Base-by-base conservation (phyloP, 805 yeast genomes). In the Candida endomychidarum region DNA sequence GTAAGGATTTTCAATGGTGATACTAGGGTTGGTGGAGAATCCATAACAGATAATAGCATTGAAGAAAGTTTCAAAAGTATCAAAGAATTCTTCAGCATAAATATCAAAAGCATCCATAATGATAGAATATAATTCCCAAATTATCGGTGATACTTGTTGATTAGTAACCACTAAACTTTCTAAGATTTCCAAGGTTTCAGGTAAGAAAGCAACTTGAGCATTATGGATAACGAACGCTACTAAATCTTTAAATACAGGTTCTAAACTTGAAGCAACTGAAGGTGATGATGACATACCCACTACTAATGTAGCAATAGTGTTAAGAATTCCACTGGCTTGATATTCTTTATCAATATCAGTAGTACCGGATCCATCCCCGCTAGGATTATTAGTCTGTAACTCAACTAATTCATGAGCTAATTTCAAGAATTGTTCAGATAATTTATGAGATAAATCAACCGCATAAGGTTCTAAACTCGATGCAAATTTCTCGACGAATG, bases 361-460 rank as follows among this genome's bases (percentile, higher is more conserved):
- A 24, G 47, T 52, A 26, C 42, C 40, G 28, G 41, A 30, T 21
- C 44, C 54, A 3, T 45, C 36, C 8, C 47, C 45, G 12, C 23
- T 37, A n/a, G 34, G 21, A 29, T 31, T 26, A 26, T 22, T 31
- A 29, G 48, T 32, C 40, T 52, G 54, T 38, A 49, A 44, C 3
- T 62, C 67, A 38, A 63, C 52, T 21, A 57, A 61, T 37, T 90
- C 96, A 34, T 70, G 65, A 2, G 90, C 84, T 19, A 87, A 58
- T 48, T 75, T 71, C 53, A 86, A 54, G 54, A 90, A 88, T 57
- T 91, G 96, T 41, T 80, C 80, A 11, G 81, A 79, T 53, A 84
- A 67, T 56, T 78, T 75, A 6, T 62, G 28, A 12, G 61, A 50
- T 67, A 80, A 60, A 49, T 70, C 68, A 23, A 57, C 52, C 35